Evolutionary conservation across 2,329 filamentous ascomycete species (phyloP).

Genomic region (Scorias spongiosa): DNA sequence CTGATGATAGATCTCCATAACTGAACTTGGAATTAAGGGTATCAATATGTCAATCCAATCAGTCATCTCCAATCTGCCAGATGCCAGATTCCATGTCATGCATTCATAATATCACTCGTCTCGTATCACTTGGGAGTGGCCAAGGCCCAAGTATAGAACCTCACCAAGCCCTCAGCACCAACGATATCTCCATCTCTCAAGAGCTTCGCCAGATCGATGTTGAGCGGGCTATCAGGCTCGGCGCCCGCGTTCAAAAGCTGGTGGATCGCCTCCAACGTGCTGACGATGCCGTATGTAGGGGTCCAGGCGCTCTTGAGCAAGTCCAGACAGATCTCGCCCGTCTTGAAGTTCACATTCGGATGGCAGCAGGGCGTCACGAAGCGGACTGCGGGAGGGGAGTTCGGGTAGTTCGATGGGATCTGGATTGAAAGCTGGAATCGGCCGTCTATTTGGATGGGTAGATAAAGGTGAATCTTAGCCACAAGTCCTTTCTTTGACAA

Average conservation of each 20-base stretch:
- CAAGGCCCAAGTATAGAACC: slow-evolving; percentile 50
- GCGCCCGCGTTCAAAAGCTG: slow-evolving; percentile 48
- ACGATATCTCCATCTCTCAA: slow-evolving; percentile 52
- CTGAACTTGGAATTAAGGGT: too few species aligned
- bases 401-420: slow-evolving; percentile 66
- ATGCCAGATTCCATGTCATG: too few species aligned
- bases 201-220: slow-evolving; percentile 62
- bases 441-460: slow-evolving; percentile 36
- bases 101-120: too few species aligned
- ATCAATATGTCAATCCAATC: too few species aligned
- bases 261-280: slow-evolving; percentile 57
- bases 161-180: slow-evolving; percentile 53
- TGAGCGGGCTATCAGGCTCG: slow-evolving; percentile 60
- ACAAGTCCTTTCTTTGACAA: neutral
- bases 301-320: slow-evolving; percentile 67
- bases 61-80: too few species aligned
- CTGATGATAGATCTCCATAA: too few species aligned
- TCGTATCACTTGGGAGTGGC: slow-evolving; percentile 8
- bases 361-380: slow-evolving; percentile 81
- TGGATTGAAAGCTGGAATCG: slow-evolving; percentile 69
- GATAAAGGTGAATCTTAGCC: neutral
- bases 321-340: slow-evolving; percentile 88
- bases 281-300: slow-evolving; percentile 66
- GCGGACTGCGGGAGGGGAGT: slow-evolving; percentile 56
- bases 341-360: slow-evolving; percentile 59